Conservation (phyloP, 306 rosid species). For the Prunus dulcis region DNA sequence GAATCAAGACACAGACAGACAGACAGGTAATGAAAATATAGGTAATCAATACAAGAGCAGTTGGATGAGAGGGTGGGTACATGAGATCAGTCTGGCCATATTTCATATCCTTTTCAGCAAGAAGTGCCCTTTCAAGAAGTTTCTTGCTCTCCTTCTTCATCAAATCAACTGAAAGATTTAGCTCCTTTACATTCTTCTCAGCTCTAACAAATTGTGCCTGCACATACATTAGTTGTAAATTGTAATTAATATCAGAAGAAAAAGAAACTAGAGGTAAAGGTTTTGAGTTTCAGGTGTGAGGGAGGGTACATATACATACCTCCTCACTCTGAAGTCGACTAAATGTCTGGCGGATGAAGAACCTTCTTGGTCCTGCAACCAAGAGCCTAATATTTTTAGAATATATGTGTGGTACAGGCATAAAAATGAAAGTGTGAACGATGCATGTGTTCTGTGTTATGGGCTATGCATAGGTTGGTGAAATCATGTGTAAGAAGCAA, state of each 20-base stretch:
- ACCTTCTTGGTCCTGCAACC: slow-evolving; percentile 79
- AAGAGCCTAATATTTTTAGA: not conserved
- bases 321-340: slow-evolving; percentile 84
- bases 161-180: slow-evolving; percentile 68
- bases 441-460: not conserved
- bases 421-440: too few species aligned
- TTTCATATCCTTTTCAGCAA: slow-evolving; percentile 85
- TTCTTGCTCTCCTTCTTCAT: slow-evolving; percentile 81
- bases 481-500: not conserved
- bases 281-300: not conserved
- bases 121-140: slow-evolving; percentile 73
- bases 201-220: slow-evolving; percentile 74
- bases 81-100: slow-evolving; percentile 62
- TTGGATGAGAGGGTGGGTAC: slow-evolving; percentile 40
- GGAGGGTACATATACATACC: slow-evolving; percentile 40
- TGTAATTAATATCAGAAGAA: slow-evolving; percentile 6
- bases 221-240: not conserved
- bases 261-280: slow-evolving; percentile 8
- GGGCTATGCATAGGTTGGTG: not conserved
- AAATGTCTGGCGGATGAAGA: slow-evolving; percentile 74
- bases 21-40: not conserved
- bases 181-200: slow-evolving; percentile 70
- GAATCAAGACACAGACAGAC: slow-evolving; percentile 16
- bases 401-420: too few species aligned
- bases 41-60: not conserved